phyloP scores from a whole-genome alignment of 2,329 filamentous ascomycete species.

The Escovopsis sp. region DNA sequence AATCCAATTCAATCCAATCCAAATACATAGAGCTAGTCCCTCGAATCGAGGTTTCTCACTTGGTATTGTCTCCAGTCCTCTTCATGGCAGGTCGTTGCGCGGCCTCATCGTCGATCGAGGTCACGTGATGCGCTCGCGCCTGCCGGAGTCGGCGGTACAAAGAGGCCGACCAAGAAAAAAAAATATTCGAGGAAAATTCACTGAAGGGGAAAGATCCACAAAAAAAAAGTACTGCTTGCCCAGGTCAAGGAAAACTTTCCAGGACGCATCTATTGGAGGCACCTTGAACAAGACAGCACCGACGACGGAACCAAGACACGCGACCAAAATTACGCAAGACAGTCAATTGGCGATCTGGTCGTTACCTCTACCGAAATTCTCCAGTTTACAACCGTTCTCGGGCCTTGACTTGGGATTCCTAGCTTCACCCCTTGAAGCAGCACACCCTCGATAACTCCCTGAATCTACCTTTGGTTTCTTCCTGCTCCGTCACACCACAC shows the following conservation, averaged over 20 bases:
- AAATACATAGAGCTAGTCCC: no score
- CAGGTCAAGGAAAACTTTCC: slow-evolving; percentile 15
- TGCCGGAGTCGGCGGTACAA: slow-evolving; percentile 18
- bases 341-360: slow-evolving; percentile 2
- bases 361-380: neutral
- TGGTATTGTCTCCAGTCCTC: no score
- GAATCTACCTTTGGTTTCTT: neutral
- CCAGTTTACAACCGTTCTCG: neutral
- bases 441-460: no score
- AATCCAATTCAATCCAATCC: no score
- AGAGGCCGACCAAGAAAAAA: slow-evolving; percentile 11
- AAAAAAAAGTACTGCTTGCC: slow-evolving; percentile 17
- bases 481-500: neutral
- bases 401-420: neutral
- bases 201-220: slow-evolving; percentile 17
- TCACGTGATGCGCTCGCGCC: slow-evolving; percentile 4
- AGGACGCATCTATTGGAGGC: slow-evolving; percentile 9
- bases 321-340: slow-evolving; percentile 3
- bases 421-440: no score
- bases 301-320: slow-evolving; percentile 4
- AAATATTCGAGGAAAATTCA: slow-evolving; percentile 12
- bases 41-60: no score
- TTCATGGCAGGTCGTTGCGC: no score
- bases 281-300: slow-evolving; percentile 2
- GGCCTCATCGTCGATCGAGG: neutral